These are phyloP conservation scores for Pythium oligandrum DNA, from an alignment of 352 stramenopile species.

Conservation along the genomic window DNA sequence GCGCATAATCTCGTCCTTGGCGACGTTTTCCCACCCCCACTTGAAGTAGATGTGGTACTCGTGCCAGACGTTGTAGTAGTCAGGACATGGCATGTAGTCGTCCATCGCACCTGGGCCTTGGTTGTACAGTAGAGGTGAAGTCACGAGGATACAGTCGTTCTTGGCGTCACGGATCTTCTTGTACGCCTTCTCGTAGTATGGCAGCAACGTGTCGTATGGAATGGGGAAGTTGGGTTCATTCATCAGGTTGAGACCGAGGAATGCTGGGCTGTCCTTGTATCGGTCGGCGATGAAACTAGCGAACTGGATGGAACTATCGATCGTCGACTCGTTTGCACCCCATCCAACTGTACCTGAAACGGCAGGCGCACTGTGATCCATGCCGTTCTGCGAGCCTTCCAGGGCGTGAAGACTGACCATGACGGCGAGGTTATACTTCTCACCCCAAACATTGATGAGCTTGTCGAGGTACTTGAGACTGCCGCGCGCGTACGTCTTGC, in stretches of 20 bases:
- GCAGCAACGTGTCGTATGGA: constrained; percentile 15
- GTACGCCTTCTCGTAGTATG: constrained; percentile 44
- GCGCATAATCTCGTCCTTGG: constrained; percentile 20
- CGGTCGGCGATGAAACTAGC: constrained; percentile 31
- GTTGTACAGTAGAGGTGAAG: constrained; percentile 33
- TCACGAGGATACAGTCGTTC: constrained; percentile 42
- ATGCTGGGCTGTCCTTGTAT: constrained; percentile 39
- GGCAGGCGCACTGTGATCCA: constrained; percentile 39
- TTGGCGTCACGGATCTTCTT: constrained; percentile 26
- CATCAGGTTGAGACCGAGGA: constrained; percentile 47
- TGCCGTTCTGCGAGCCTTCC: constrained; percentile 51
- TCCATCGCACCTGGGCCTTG: constrained; percentile 21
- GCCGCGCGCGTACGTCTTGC: constrained; percentile 5
- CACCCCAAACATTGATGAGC: constrained; percentile 44
- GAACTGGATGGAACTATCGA: constrained; percentile 33
- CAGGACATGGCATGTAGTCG: constrained; percentile 25
- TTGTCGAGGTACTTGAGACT: constrained; percentile 44
- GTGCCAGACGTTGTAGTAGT: constrained; percentile 57
- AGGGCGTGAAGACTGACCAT: constrained; percentile 52
- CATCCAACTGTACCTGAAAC: constrained; percentile 13
- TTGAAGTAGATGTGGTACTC: constrained; percentile 56
- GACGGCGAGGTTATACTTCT: constrained; percentile 49
- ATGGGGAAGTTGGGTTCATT: constrained; percentile 38
- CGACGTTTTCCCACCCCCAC: constrained; percentile 25
- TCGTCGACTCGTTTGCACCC: constrained; percentile 19